Evolutionary conservation across 768 basidiomycete species (phyloP), one percentile per base, ranked within the genome.

Genomic region (Mrakia frigida): DNA sequence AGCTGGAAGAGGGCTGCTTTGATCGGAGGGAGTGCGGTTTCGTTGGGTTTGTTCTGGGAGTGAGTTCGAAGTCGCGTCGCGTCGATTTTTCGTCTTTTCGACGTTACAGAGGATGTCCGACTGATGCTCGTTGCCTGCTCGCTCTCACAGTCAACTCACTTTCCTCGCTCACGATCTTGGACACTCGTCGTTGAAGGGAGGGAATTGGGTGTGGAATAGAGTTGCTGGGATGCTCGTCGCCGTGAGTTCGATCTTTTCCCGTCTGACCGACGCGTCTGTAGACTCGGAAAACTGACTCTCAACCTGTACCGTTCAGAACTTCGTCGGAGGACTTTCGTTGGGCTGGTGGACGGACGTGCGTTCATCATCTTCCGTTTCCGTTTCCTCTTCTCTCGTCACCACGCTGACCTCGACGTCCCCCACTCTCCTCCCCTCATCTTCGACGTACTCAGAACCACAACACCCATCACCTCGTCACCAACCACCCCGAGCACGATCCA

Each of bases 271-370:
- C 33, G 63, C 63, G 21, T 65, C 4, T 21, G 2, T 21, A 13
- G 16, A 16, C 33, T 25, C 11, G 37, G 33, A 31, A 21, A 16
- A 2, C 63, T 33, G 13, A 31, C 63, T 18, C 1, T 37, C 63
- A 10, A 18, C 7, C 6, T 65, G 7, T 28, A 3, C 35, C 63
- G 21, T 18, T 33, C 63, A 65, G 0, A 88, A 94, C 82, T 93
- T 90, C 81, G 85, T 94, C 67, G 97, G 97, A 35, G 97, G 97
- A 6, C 85, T 99, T 73, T 97, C 94, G 82, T 87, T 97, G 33
- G 93, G 94, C 56, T 99, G 97, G 97, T 99, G 96, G 96, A 92
- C 93, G 56, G 88, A 94, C 82, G 94, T 95, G 80, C 85, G 94
- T 89, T 11, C 31, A 33, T 7, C 21, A 2, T 50, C 46, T 50